Conservation (phyloP, 1,284 basidiomycete species). For the Tausonia pullulans region DNA sequence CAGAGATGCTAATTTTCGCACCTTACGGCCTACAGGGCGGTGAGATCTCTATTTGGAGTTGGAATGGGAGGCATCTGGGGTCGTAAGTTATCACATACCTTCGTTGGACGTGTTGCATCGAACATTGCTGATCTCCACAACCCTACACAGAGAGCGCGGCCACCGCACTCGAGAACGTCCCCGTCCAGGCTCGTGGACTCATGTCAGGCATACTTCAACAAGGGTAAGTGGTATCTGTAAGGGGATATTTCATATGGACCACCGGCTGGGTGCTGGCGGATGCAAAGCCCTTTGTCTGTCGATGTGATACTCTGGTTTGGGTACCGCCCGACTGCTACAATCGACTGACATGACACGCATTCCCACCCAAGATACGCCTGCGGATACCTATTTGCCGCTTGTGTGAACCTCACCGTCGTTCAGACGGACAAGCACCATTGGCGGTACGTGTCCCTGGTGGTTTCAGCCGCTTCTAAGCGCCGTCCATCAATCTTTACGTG, state of each 20-base stretch:
- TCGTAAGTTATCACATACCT: slow-evolving; percentile 22
- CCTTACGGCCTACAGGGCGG: background rate
- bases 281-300: background rate
- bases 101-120: slow-evolving; percentile 7
- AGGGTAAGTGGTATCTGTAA: slow-evolving; percentile 48
- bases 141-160: slow-evolving; percentile 18
- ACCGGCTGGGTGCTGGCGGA: background rate
- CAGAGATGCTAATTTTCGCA: background rate
- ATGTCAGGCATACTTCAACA: slow-evolving; percentile 75
- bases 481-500: no score
- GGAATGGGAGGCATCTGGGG: slow-evolving; percentile 59
- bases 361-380: slow-evolving; percentile 12
- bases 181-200: slow-evolving; percentile 72
- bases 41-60: slow-evolving; percentile 68
- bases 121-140: background rate
- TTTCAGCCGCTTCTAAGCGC: no score
- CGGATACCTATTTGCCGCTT: slow-evolving; percentile 24
- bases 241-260: background rate
- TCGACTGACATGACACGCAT: background rate
- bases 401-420: slow-evolving; percentile 20
- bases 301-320: background rate
- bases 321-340: background rate
- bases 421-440: no score
- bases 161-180: slow-evolving; percentile 80
- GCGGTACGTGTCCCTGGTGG: no score